Conservation (phyloP, 257 asterid species). For the Cruciata laevipes region DNA sequence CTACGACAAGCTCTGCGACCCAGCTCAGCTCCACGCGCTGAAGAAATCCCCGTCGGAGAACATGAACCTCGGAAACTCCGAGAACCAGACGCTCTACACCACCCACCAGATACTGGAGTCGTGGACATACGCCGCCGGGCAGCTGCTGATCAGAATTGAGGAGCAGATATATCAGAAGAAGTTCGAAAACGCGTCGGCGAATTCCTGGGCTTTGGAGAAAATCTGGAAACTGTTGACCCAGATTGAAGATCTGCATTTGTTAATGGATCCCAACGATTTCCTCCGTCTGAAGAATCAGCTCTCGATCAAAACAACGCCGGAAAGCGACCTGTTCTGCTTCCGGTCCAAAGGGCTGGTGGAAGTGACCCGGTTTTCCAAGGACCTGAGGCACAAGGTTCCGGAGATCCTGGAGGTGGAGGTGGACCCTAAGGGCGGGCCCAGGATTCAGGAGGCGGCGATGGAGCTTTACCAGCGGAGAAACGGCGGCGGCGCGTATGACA, state of each 20-base stretch:
- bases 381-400: conserved; percentile 75
- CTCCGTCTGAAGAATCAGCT: conserved; percentile 63
- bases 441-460: conserved; percentile 90
- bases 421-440: conserved; percentile 86
- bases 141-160: conserved; percentile 35
- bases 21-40: conserved; percentile 55
- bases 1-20: conserved; percentile 74
- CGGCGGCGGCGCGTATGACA: conserved; percentile 28
- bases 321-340: conserved; percentile 70
- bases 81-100: conserved; percentile 54
- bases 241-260: conserved; percentile 59
- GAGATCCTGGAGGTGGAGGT: conserved; percentile 67
- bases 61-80: conserved; percentile 34
- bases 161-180: conserved; percentile 36
- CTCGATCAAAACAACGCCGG: conserved; percentile 47
- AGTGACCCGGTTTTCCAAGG: conserved; percentile 59
- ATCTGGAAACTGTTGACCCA: conserved; percentile 49
- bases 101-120: conserved; percentile 71
- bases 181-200: conserved; percentile 38
- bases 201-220: conserved; percentile 64
- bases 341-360: conserved; percentile 53
- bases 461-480: conserved; percentile 44
- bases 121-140: conserved; percentile 53
- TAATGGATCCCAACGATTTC: conserved; percentile 89
- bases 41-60: conserved; percentile 45